Percentiles rank a stretch among this genome's conserved stretches.
Evolutionary conservation across 768 basidiomycete genomes (phyloP).

Genomic region (Russula foetens): DNA sequence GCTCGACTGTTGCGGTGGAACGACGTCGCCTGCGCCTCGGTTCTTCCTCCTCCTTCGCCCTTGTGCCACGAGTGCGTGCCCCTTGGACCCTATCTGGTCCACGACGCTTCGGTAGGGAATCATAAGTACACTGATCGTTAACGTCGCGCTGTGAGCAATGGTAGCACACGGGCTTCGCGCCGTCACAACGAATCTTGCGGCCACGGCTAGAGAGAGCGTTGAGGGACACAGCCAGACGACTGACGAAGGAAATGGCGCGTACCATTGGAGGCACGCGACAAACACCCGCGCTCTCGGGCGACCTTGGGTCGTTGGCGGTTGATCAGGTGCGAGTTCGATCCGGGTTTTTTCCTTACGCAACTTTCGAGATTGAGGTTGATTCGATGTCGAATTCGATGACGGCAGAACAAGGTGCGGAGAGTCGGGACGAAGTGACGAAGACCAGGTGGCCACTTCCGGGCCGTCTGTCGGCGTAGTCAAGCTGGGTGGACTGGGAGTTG

Average conservation of each 20-base stretch:
- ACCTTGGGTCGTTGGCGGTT: slow-evolving; percentile 78
- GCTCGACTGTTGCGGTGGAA: not conserved
- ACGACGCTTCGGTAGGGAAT: slow-evolving; percentile 63
- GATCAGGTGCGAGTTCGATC: slow-evolving; percentile 65
- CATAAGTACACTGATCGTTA: slow-evolving; percentile 52
- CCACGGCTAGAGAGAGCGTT: slow-evolving; percentile 43
- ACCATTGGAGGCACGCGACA: slow-evolving; percentile 78
- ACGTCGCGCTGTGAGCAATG: slow-evolving; percentile 51
- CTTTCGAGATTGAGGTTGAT: not conserved
- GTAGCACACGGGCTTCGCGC: slow-evolving; percentile 67
- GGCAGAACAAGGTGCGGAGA: not conserved
- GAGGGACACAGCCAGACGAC: not conserved
- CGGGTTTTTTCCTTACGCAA: slow-evolving; percentile 32
- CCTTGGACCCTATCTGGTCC: slow-evolving; percentile 79
- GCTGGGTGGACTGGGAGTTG: not conserved
- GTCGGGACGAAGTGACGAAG: not conserved
- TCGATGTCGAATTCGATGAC: not conserved
- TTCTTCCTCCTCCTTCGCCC: slow-evolving; percentile 29
- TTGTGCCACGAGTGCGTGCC: slow-evolving; percentile 56
- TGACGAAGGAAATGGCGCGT: slow-evolving; percentile 19
- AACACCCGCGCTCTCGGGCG: slow-evolving; percentile 67
- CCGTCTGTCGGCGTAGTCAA: not conserved
- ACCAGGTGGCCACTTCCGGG: not conserved
- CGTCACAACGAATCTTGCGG: slow-evolving; percentile 78
- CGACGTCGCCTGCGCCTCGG: slow-evolving; percentile 21